Evolutionary conservation across 129 eudicot genomes (phyloP).

Genomic region (carrot (Daucus carota)): DNA sequence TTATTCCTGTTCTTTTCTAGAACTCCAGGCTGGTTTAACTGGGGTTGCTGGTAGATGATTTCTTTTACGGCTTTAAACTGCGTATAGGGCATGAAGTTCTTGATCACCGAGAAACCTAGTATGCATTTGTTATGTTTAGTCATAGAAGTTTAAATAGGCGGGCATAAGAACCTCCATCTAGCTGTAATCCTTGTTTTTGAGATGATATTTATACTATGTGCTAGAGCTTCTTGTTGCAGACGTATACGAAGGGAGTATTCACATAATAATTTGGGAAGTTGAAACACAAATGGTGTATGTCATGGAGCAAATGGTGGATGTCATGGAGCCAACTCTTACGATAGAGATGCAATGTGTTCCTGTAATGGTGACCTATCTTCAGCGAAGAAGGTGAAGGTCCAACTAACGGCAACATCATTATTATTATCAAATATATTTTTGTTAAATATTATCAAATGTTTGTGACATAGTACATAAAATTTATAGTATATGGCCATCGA

Average conservation of each 20-base stretch:
- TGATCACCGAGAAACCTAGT: background rate
- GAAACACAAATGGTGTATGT: background rate
- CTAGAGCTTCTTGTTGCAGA: too few relatives aligned
- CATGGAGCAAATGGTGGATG: background rate
- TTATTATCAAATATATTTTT: background rate
- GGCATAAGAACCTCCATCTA: too few relatives aligned
- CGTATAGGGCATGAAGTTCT: background rate
- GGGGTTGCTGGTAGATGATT: too few relatives aligned
- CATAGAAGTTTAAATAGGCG: too few relatives aligned
- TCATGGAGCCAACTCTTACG: background rate
- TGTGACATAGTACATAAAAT: too few relatives aligned
- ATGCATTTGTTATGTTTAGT: background rate
- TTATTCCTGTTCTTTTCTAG: background rate
- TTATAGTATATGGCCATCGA: too few relatives aligned
- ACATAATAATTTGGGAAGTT: background rate
- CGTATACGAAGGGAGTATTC: too few relatives aligned
- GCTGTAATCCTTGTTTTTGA: too few relatives aligned
- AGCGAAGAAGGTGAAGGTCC: constrained; percentile 8
- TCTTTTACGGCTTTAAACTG: background rate
- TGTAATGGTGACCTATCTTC: background rate
- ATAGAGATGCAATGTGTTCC: background rate
- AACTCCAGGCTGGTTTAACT: background rate
- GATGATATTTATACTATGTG: too few relatives aligned
- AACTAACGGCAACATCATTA: constrained; percentile 1
- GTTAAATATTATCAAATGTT: too few relatives aligned